Conservation (phyloP, 352 stramenopile species). For the Halophytophthora polymorphica region DNA sequence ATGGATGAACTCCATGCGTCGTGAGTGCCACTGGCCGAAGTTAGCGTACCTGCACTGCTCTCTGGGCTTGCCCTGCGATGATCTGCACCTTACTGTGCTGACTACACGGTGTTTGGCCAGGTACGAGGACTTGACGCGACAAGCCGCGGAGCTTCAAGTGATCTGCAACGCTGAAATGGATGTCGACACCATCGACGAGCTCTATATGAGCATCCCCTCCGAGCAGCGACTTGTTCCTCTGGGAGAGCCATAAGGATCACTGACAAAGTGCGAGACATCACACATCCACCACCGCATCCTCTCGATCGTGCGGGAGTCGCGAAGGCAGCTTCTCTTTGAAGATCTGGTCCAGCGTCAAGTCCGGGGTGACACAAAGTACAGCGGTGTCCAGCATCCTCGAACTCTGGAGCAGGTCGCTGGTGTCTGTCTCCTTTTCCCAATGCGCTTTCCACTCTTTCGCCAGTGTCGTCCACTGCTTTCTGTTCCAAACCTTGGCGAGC, state of each 20-base stretch:
- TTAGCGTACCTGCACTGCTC: background rate
- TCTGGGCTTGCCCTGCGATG: constrained; percentile 1
- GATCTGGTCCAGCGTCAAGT: constrained; percentile 57
- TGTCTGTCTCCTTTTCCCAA: constrained; percentile 45
- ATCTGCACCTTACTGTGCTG: background rate
- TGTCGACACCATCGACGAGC: constrained; percentile 30
- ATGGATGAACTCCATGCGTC: constrained; percentile 28
- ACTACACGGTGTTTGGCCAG: constrained; percentile 12
- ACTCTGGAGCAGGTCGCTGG: constrained; percentile 25
- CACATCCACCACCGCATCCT: constrained; percentile 74
- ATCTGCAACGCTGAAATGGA: constrained; percentile 41
- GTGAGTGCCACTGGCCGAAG: constrained; percentile 13
- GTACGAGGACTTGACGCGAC: constrained; percentile 35
- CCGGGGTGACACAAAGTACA: too few species aligned
- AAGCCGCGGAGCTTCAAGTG: constrained; percentile 37
- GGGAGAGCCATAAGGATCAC: constrained; percentile 2
- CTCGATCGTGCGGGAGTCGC: constrained; percentile 53
- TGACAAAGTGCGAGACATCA: constrained; percentile 14
- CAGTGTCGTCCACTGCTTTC: constrained; percentile 40
- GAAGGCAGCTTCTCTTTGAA: constrained; percentile 78
- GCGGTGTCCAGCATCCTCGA: constrained; percentile 30
- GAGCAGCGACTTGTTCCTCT: constrained; percentile 29
- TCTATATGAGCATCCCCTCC: constrained; percentile 44
- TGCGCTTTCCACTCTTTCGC: constrained; percentile 45
- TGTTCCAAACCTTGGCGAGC: constrained; percentile 35